phyloP scores from a whole-genome alignment of 257 asterid genomes.

The Salvia hispanica region DNA sequence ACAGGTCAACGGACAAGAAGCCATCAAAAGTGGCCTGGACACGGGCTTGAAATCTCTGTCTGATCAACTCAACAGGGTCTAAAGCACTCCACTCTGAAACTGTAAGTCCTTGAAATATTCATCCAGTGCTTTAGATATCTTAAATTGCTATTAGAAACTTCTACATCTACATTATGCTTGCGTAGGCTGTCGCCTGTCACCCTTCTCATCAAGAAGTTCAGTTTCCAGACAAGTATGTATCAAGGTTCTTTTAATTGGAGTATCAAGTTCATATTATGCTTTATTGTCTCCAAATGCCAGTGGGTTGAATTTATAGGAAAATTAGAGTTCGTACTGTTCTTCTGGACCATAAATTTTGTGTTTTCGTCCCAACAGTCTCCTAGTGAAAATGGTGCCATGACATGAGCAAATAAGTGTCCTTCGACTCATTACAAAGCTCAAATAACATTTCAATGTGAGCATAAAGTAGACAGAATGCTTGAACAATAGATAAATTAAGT shows the following conservation, averaged over 20 bases:
- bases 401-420: slow-evolving; percentile 12
- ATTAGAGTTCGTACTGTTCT: background rate
- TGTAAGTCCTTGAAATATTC: too few relatives aligned
- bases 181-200: too few relatives aligned
- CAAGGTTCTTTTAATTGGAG: slow-evolving; percentile 24
- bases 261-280: background rate
- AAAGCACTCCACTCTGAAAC: too few relatives aligned
- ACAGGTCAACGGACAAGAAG: slow-evolving; percentile 81
- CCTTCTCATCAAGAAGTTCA: too few relatives aligned
- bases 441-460: slow-evolving; percentile 4
- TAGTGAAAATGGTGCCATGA: background rate
- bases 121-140: too few relatives aligned
- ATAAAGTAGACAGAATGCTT: slow-evolving; percentile 8
- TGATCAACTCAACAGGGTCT: slow-evolving; percentile 57
- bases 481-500: slow-evolving; percentile 3
- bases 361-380: slow-evolving; percentile 9
- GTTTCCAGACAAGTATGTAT: slow-evolving; percentile 59
- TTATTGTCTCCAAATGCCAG: slow-evolving; percentile 2
- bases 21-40: slow-evolving; percentile 62
- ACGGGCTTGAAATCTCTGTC: slow-evolving; percentile 53
- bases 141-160: too few relatives aligned
- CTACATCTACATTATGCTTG: too few relatives aligned
- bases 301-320: slow-evolving; percentile 2
- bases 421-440: slow-evolving; percentile 12
- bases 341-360: slow-evolving; percentile 2